phyloP scores from a whole-genome alignment of 805 yeast species.

The Barnettozyma vustinii region DNA sequence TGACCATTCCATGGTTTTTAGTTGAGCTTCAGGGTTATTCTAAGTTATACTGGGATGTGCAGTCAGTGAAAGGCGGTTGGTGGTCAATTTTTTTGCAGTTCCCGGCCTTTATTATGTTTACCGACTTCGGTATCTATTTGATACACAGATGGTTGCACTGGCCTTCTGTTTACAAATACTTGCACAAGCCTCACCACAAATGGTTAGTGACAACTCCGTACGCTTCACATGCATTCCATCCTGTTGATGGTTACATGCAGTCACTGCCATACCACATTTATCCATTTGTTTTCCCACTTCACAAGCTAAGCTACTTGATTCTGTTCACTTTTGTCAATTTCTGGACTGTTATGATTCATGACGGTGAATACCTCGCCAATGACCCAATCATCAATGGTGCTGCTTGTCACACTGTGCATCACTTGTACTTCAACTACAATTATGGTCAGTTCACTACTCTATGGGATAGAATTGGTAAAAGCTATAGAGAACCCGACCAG shows the following conservation, averaged over 20 bases:
- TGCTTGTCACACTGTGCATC: slow-evolving; percentile 97
- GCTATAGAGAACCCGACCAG: slow-evolving; percentile 89
- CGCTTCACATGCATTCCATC: slow-evolving; percentile 98
- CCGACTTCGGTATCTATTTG: slow-evolving; percentile 88
- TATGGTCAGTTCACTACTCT: slow-evolving; percentile 97
- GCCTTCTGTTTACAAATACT: slow-evolving; percentile 77
- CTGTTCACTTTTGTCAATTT: slow-evolving; percentile 89
- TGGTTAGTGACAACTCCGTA: slow-evolving; percentile 98
- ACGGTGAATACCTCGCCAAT: slow-evolving; percentile 90
- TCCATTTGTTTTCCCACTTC: slow-evolving; percentile 89
- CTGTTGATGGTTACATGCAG: slow-evolving; percentile 93
- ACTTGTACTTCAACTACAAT: slow-evolving; percentile 93
- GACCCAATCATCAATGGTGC: slow-evolving; percentile 96
- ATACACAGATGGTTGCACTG: slow-evolving; percentile 93
- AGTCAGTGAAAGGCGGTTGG: slow-evolving; percentile 64
- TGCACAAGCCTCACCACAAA: slow-evolving; percentile 98
- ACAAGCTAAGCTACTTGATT: slow-evolving; percentile 75
- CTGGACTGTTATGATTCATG: slow-evolving; percentile 99
- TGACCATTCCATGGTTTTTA: slow-evolving; percentile 88
- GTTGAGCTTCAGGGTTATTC: slow-evolving; percentile 82
- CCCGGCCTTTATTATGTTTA: slow-evolving; percentile 81
- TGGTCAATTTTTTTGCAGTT: slow-evolving; percentile 58
- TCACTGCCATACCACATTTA: slow-evolving; percentile 89
- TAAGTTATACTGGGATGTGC: slow-evolving; percentile 60
- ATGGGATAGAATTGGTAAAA: slow-evolving; percentile 95